Evolutionary conservation across 495 filamentous ascomycete species (phyloP).

Genomic region (Neurospora hispaniola): DNA sequence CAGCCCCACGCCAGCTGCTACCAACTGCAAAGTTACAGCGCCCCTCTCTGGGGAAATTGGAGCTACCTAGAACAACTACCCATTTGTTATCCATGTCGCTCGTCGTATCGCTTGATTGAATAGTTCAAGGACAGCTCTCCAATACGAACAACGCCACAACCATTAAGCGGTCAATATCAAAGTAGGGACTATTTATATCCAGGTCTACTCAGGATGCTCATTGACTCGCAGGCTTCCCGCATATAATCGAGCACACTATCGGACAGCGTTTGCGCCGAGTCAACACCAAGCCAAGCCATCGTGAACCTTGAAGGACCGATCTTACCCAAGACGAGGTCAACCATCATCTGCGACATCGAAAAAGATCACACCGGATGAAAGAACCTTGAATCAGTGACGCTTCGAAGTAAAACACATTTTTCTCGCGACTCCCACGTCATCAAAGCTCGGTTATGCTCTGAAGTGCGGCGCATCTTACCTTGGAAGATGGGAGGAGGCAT

Average conservation of each 20-base stretch:
- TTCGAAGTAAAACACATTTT: neutral
- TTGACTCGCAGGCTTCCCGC: neutral
- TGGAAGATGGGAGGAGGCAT: conserved; percentile 11
- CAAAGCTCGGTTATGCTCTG: neutral
- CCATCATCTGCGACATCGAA: neutral
- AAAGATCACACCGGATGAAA: neutral
- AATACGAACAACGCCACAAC: neutral
- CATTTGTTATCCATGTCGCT: neutral
- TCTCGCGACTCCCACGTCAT: neutral
- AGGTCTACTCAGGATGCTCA: neutral
- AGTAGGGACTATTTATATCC: neutral
- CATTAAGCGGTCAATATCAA: neutral
- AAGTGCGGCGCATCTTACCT: neutral
- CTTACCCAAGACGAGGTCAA: neutral
- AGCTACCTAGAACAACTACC: neutral
- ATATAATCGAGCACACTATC: neutral
- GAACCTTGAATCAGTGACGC: neutral
- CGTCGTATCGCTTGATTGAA: neutral
- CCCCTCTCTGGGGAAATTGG: neutral
- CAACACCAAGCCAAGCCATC: neutral
- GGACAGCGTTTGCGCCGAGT: neutral
- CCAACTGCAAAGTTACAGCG: neutral
- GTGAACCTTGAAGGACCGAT: neutral
- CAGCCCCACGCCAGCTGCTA: neutral
- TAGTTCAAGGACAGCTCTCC: neutral